phyloP scores from a whole-genome alignment of 2,329 filamentous ascomycete genomes.

The Dendrostoma leiphaemia region DNA sequence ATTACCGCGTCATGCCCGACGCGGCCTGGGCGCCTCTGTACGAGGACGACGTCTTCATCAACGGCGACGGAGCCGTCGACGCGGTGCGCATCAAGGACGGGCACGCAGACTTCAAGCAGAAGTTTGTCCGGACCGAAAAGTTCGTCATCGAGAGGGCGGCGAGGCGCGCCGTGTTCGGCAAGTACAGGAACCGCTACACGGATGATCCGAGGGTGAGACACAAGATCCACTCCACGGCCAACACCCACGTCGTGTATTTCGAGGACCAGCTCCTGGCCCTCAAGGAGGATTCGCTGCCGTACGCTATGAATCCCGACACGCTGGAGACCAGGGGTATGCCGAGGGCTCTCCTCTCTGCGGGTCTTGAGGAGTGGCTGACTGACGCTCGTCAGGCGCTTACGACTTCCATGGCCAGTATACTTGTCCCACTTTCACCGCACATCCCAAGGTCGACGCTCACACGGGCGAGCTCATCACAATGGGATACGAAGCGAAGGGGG shows the following conservation, averaged over 20 bases:
- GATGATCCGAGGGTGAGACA: conserved; percentile 28
- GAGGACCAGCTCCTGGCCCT: conserved; percentile 50
- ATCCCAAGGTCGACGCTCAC: conserved; percentile 50
- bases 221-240: conserved; percentile 53
- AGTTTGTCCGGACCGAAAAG: conserved; percentile 11
- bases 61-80: conserved; percentile 8
- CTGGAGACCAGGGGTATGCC: conserved; percentile 44
- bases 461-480: conserved; percentile 53
- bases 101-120: conserved; percentile 14
- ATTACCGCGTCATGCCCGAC: conserved; percentile 12
- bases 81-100: conserved; percentile 14
- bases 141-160: conserved; percentile 6
- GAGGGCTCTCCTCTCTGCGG: neutral
- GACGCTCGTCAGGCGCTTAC: conserved; percentile 27
- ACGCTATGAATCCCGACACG: conserved; percentile 46
- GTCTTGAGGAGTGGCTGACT: neutral
- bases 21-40: conserved; percentile 1
- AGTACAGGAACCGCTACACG: conserved; percentile 10
- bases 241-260: conserved; percentile 59
- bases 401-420: conserved; percentile 49
- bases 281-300: conserved; percentile 54
- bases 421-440: conserved; percentile 47
- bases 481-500: conserved; percentile 45
- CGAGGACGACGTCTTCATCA: conserved; percentile 11
- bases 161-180: conserved; percentile 1